These are phyloP conservation scores for Botrytis porri DNA, from an alignment of 2,329 filamentous ascomycete species.

Conservation along the genomic window DNA sequence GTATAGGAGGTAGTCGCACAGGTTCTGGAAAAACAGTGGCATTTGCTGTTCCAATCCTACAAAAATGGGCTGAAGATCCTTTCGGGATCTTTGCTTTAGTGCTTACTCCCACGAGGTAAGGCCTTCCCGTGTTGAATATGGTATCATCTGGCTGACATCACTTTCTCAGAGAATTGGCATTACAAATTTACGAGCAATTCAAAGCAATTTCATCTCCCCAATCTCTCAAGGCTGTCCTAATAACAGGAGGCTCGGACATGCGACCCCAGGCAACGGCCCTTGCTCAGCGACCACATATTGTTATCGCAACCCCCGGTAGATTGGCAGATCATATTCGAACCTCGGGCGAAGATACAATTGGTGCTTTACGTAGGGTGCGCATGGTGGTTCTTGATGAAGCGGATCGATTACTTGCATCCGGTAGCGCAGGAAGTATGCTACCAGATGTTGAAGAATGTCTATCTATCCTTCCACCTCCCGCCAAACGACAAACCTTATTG, in stretches of 20 bases:
- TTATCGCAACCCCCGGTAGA: slow-evolving; percentile 91
- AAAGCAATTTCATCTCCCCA: slow-evolving; percentile 88
- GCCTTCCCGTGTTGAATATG: background rate
- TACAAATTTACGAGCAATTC: slow-evolving; percentile 96
- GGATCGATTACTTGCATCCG: slow-evolving; percentile 81
- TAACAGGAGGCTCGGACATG: slow-evolving; percentile 94
- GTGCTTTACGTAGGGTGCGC: slow-evolving; percentile 72
- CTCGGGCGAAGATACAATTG: slow-evolving; percentile 87
- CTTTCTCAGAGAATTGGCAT: slow-evolving; percentile 71
- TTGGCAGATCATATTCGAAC: slow-evolving; percentile 90
- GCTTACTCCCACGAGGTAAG: slow-evolving; percentile 77
- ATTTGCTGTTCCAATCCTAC: slow-evolving; percentile 90
- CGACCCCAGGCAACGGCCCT: slow-evolving; percentile 82
- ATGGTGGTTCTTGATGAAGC: slow-evolving; percentile 96
- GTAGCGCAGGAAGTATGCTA: slow-evolving; percentile 20
- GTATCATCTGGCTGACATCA: slow-evolving; percentile 23
- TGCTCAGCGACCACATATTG: slow-evolving; percentile 77
- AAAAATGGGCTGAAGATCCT: slow-evolving; percentile 90
- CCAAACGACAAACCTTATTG: slow-evolving; percentile 83
- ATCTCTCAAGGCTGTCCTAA: slow-evolving; percentile 80
- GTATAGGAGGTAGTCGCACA: slow-evolving; percentile 90
- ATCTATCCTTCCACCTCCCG: slow-evolving; percentile 71
- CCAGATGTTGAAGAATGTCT: slow-evolving; percentile 43
- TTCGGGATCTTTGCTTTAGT: slow-evolving; percentile 87
- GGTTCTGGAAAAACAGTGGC: slow-evolving; percentile 97